These are phyloP conservation scores for Epichloe amarillans DNA, from an alignment of 2,329 filamentous ascomycete species.

Conservation along the genomic window DNA sequence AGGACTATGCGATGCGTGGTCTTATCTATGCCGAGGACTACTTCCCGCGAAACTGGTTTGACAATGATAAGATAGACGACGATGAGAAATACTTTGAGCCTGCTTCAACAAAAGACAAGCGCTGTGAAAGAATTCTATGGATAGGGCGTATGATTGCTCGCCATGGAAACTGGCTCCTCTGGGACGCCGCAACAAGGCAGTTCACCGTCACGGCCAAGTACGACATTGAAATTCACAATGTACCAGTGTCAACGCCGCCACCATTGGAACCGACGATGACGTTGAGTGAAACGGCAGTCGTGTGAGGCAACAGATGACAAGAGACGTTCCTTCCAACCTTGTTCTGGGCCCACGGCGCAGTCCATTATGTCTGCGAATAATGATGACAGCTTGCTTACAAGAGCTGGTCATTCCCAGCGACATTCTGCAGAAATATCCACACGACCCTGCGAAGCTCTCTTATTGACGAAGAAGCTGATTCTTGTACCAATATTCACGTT, in stretches of 20 bases:
- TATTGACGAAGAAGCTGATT: too few species aligned
- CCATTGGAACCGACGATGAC: background rate
- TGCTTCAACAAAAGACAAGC: constrained; percentile 41
- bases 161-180: constrained; percentile 27
- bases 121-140: constrained; percentile 47
- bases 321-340: background rate
- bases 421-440: too few species aligned
- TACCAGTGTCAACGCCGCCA: background rate
- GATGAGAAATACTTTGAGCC: constrained; percentile 53
- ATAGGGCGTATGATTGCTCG: constrained; percentile 36
- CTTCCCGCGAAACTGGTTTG: constrained; percentile 46
- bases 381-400: too few species aligned
- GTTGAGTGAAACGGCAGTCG: background rate
- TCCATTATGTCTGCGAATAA: background rate
- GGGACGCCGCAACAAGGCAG: constrained; percentile 21
- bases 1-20: constrained; percentile 55
- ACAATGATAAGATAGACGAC: constrained; percentile 45
- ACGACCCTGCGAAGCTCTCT: too few species aligned
- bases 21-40: constrained; percentile 47
- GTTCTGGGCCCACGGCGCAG: too few species aligned
- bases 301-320: background rate
- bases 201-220: constrained; percentile 19
- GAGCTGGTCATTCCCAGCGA: too few species aligned
- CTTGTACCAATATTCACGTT: too few species aligned
- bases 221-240: background rate